Evolutionary conservation across 306 rosid genomes (phyloP).

Genomic region (Acacia acuminata): DNA sequence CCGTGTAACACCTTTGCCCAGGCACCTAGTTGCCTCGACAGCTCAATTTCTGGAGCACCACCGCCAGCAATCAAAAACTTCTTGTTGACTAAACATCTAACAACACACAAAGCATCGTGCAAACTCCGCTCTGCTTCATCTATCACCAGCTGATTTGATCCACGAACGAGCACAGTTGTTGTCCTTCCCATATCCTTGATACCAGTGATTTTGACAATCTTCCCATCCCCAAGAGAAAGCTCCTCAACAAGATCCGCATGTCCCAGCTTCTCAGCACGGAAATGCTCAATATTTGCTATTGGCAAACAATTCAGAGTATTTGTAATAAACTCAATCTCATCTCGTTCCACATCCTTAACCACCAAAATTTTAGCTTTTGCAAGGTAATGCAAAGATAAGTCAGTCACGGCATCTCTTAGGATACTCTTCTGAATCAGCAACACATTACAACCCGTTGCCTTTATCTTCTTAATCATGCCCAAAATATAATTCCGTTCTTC

Average conservation of each 20-base stretch:
- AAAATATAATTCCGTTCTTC: slow-evolving; percentile 92
- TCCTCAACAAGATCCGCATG: slow-evolving; percentile 92
- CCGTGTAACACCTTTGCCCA: slow-evolving; percentile 99
- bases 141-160: slow-evolving; percentile 79
- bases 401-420: slow-evolving; percentile 93
- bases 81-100: slow-evolving; percentile 89
- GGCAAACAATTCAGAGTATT: slow-evolving; percentile 94
- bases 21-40: slow-evolving; percentile 93
- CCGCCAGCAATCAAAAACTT: slow-evolving; percentile 95
- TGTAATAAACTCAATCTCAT: slow-evolving; percentile 94
- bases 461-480: slow-evolving; percentile 97
- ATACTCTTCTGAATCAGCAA: slow-evolving; percentile 96
- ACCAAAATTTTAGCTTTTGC: slow-evolving; percentile 96
- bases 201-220: slow-evolving; percentile 88
- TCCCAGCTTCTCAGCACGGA: slow-evolving; percentile 87
- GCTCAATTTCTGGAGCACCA: slow-evolving; percentile 97
- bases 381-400: slow-evolving; percentile 87
- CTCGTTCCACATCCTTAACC: slow-evolving; percentile 94
- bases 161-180: slow-evolving; percentile 84
- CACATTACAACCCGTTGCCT: slow-evolving; percentile 83
- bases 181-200: slow-evolving; percentile 96
- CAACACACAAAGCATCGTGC: slow-evolving; percentile 97
- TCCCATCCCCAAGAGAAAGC: slow-evolving; percentile 86
- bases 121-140: slow-evolving; percentile 96
- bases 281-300: slow-evolving; percentile 90